phyloP scores from a whole-genome alignment of 2,329 filamentous ascomycete species.

The Colletotrichum tofieldiae region DNA sequence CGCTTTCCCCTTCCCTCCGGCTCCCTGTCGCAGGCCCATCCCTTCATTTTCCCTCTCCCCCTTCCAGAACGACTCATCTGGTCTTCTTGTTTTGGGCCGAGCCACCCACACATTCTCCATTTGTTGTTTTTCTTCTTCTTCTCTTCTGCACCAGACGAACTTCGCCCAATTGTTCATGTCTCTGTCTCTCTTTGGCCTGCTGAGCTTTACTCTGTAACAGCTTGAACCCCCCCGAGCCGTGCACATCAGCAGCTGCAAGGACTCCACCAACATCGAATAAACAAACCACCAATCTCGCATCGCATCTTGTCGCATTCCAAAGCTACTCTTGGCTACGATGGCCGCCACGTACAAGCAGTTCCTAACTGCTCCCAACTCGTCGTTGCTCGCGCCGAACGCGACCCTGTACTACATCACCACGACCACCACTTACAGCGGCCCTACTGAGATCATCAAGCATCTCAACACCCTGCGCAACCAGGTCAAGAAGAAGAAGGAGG shows the following conservation, averaged over 20 bases:
- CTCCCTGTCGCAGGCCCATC: conserved; percentile 42
- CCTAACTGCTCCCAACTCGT: conserved; percentile 75
- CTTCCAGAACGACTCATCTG: conserved; percentile 42
- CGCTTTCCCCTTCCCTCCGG: conserved; percentile 36
- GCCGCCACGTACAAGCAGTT: conserved; percentile 79
- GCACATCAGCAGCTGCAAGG: conserved; percentile 25
- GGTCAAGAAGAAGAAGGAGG: conserved; percentile 87
- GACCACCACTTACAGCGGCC: conserved; percentile 79
- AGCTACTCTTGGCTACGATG: conserved; percentile 49
- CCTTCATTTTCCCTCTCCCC: conserved; percentile 43
- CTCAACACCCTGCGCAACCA: conserved; percentile 79
- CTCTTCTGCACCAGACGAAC: conserved; percentile 20
- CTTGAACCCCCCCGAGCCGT: conserved; percentile 35
- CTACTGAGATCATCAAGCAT: conserved; percentile 87
- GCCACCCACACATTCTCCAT: conserved; percentile 43
- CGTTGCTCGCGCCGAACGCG: conserved; percentile 75
- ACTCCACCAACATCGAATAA: conserved; percentile 24
- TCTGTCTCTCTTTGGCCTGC: conserved; percentile 31
- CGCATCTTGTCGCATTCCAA: conserved; percentile 33
- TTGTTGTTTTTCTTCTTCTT: conserved; percentile 35
- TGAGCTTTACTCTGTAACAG: conserved; percentile 31
- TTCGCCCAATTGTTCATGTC: conserved; percentile 17
- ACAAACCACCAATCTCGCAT: conserved; percentile 26
- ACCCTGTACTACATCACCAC: conserved; percentile 92
- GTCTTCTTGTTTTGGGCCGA: conserved; percentile 40